Evolutionary conservation across 2,329 filamentous ascomycete species (phyloP).

Genomic region (Eurotiales sp.): DNA sequence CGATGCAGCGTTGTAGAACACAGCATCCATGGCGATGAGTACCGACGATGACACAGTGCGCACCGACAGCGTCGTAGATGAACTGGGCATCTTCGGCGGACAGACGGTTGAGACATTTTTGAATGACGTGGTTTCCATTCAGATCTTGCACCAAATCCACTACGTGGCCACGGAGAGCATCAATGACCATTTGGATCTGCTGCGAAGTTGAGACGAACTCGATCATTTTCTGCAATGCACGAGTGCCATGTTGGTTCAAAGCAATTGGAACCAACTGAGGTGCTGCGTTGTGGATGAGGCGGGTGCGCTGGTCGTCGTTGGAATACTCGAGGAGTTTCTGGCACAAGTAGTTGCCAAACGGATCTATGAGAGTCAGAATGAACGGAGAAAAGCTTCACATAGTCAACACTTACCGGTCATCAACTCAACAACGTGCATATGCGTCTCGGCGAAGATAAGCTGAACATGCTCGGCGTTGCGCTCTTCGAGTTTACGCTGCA

Average conservation of each 20-base stretch:
- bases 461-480: conserved; percentile 77
- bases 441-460: conserved; percentile 91
- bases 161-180: conserved; percentile 75
- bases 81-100: conserved; percentile 81
- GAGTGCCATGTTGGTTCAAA: conserved; percentile 93
- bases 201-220: conserved; percentile 84
- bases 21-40: conserved; percentile 98
- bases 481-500: conserved; percentile 97
- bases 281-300: conserved; percentile 84
- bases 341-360: conserved; percentile 98
- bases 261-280: conserved; percentile 88
- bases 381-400: not conserved
- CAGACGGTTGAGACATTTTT: conserved; percentile 97
- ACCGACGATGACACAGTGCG: conserved; percentile 81
- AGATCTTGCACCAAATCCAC: conserved; percentile 95
- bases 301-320: conserved; percentile 90
- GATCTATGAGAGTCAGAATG: conserved; percentile 54
- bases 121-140: conserved; percentile 98
- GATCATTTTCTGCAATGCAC: conserved; percentile 98
- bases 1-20: conserved; percentile 95
- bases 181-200: conserved; percentile 84
- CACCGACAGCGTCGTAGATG: conserved; percentile 92
- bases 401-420: conserved; percentile 65
- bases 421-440: conserved; percentile 88
- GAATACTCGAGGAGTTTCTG: conserved; percentile 96